phyloP scores from a whole-genome alignment of 805 yeast species.

The Spencermartinsiella europaea region DNA sequence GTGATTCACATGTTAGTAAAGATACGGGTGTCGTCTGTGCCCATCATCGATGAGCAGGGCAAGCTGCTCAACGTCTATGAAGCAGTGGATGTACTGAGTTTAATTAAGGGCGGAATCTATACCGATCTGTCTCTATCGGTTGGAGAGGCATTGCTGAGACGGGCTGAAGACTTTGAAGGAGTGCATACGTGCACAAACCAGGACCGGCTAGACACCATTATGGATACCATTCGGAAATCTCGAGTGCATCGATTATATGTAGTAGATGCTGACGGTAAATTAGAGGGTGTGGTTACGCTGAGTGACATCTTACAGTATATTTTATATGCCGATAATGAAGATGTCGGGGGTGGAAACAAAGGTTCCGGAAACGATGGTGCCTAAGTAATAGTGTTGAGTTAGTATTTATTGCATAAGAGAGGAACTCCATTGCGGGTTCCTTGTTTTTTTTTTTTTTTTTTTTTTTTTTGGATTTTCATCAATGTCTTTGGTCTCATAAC shows the following conservation, averaged over 20 bases:
- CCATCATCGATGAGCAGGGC: slow-evolving; percentile 74
- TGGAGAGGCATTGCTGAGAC: slow-evolving; percentile 91
- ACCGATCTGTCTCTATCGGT: slow-evolving; percentile 85
- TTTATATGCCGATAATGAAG: slow-evolving; percentile 48
- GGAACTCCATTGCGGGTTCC: too few species aligned
- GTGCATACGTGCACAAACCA: slow-evolving; percentile 89
- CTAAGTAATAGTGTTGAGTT: too few species aligned
- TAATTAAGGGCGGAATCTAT: slow-evolving; percentile 91
- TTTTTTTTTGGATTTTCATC: too few species aligned
- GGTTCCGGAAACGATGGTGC: too few species aligned
- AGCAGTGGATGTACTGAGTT: slow-evolving; percentile 87
- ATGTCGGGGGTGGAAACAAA: too few species aligned
- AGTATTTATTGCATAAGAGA: too few species aligned
- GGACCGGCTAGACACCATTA: slow-evolving; percentile 80
- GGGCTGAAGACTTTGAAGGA: slow-evolving; percentile 96
- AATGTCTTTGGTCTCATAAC: too few species aligned
- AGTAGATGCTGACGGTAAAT: slow-evolving; percentile 74
- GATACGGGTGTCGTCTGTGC: slow-evolving; percentile 84
- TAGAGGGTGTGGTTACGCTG: slow-evolving; percentile 80
- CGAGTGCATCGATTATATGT: slow-evolving; percentile 89
- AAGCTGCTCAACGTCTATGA: slow-evolving; percentile 85
- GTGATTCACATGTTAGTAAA: slow-evolving; percentile 78
- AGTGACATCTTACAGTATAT: slow-evolving; percentile 87
- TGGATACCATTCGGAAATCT: slow-evolving; percentile 89
- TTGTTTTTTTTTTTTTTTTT: slow-evolving; percentile 38